Percentiles rank a stretch among this genome's conserved stretches.
Evolutionary conservation across 495 filamentous ascomycete genomes (phyloP).

Genomic region (Pseudevernia furfuracea): DNA sequence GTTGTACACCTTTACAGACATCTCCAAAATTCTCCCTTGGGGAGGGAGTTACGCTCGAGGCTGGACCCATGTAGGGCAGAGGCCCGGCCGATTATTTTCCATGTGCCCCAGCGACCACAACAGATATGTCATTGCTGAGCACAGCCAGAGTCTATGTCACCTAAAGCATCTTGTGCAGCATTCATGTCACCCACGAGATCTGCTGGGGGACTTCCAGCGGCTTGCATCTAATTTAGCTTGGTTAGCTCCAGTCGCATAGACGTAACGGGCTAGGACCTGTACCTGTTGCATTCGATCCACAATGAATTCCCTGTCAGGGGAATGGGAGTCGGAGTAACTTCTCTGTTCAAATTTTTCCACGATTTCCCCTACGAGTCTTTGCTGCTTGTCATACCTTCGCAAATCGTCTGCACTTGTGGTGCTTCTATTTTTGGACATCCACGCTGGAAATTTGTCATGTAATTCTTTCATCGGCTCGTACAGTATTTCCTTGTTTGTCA

Average conservation of each 20-base stretch:
- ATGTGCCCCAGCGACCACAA: background rate
- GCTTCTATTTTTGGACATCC: slow-evolving; percentile 70
- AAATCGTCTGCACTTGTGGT: slow-evolving; percentile 64
- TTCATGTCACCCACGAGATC: slow-evolving; percentile 88
- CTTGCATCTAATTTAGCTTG: slow-evolving; percentile 68
- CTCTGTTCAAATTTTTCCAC: slow-evolving; percentile 76
- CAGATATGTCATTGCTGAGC: slow-evolving; percentile 52
- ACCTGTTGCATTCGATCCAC: slow-evolving; percentile 98
- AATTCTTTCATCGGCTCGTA: slow-evolving; percentile 99
- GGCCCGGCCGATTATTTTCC: background rate
- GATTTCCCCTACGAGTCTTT: slow-evolving; percentile 75
- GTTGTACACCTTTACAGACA: background rate
- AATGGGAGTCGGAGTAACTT: slow-evolving; percentile 71
- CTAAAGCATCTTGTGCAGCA: slow-evolving; percentile 62
- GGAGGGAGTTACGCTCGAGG: background rate
- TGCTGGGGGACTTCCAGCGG: slow-evolving; percentile 75
- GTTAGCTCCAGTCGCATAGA: slow-evolving; percentile 4
- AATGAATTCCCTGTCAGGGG: slow-evolving; percentile 79
- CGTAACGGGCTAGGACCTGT: slow-evolving; percentile 22
- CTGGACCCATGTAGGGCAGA: background rate
- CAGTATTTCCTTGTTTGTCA: slow-evolving; percentile 95
- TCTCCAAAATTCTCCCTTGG: background rate
- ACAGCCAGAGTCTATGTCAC: slow-evolving; percentile 63
- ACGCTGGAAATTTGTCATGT: slow-evolving; percentile 78
- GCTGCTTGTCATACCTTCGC: slow-evolving; percentile 73